phyloP scores from a whole-genome alignment of 139 green algal species.

The Tetratostichococcus sp. region DNA sequence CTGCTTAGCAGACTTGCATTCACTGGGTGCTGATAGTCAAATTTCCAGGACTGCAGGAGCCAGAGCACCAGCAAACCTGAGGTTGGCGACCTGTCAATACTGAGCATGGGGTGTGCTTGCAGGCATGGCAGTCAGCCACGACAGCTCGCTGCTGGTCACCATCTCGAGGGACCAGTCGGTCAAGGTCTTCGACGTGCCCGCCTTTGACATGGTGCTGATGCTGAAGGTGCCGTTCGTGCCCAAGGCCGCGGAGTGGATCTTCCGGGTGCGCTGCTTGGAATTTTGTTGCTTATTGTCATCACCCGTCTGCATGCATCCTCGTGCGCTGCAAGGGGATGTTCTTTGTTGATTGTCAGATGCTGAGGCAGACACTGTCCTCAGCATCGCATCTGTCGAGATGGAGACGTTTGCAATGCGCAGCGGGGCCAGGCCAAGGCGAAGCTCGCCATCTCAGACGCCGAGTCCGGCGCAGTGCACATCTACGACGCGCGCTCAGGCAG shows the following conservation, averaged over 20 bases:
- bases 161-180: slow-evolving; percentile 38
- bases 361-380: too few species aligned
- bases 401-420: slow-evolving; percentile 40
- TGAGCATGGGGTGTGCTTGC: background rate
- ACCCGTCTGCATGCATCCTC: too few species aligned
- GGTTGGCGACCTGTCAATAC: too few species aligned
- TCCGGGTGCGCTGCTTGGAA: slow-evolving; percentile 38
- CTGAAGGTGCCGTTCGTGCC: slow-evolving; percentile 77
- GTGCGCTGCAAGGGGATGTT: too few species aligned
- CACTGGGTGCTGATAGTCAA: background rate
- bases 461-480: slow-evolving; percentile 65
- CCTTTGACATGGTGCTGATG: slow-evolving; percentile 98
- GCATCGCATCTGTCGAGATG: too few species aligned
- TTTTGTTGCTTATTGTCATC: background rate
- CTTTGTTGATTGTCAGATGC: too few species aligned
- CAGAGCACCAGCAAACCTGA: too few species aligned
- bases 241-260: slow-evolving; percentile 80
- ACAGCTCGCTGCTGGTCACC: slow-evolving; percentile 36
- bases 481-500: slow-evolving; percentile 69
- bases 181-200: slow-evolving; percentile 91
- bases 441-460: slow-evolving; percentile 81
- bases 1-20: background rate
- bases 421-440: slow-evolving; percentile 57
- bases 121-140: slow-evolving; percentile 35
- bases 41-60: too few species aligned